phyloP scores from a whole-genome alignment of 768 basidiomycete genomes.

The Collybia nuda region DNA sequence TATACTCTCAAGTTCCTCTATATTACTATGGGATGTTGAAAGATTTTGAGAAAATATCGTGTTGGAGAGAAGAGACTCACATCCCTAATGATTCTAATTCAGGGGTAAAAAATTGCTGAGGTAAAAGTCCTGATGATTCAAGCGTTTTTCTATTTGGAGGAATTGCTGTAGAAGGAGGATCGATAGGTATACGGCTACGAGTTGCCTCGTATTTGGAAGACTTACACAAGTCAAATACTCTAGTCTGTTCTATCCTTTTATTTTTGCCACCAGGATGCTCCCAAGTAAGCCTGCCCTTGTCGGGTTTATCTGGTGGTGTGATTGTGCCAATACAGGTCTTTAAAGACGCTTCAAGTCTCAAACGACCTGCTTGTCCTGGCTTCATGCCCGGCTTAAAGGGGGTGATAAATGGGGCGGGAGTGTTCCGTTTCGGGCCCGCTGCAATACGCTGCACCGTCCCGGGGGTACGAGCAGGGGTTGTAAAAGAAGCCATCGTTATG shows the following conservation, averaged over 20 bases:
- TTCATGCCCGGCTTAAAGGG: conserved; percentile 60
- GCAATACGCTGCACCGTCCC: background rate
- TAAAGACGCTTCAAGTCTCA: conserved; percentile 20
- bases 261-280: conserved; percentile 10
- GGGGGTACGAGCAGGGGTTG: conserved; percentile 14
- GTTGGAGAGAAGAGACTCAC: conserved; percentile 31
- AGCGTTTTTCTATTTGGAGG: conserved; percentile 42
- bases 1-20: conserved; percentile 51
- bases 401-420: conserved; percentile 51
- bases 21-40: conserved; percentile 35
- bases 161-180: conserved; percentile 20
- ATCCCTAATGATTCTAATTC: conserved; percentile 52
- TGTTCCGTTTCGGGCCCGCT: conserved; percentile 16
- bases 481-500: background rate
- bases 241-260: conserved; percentile 1
- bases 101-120: conserved; percentile 42
- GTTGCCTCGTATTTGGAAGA: background rate
- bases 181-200: too few species aligned
- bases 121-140: conserved; percentile 46
- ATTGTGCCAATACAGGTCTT: conserved; percentile 14
- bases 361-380: conserved; percentile 40
- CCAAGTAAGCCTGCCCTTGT: conserved; percentile 10
- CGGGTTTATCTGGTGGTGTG: conserved; percentile 10
- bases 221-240: conserved; percentile 49
- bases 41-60: conserved; percentile 5